A percentile compares a stretch with the other conserved stretches of the same genome.
Conservation (phyloP, 2,329 filamentous ascomycete species). For the Trichoderma koningiopsis region DNA sequence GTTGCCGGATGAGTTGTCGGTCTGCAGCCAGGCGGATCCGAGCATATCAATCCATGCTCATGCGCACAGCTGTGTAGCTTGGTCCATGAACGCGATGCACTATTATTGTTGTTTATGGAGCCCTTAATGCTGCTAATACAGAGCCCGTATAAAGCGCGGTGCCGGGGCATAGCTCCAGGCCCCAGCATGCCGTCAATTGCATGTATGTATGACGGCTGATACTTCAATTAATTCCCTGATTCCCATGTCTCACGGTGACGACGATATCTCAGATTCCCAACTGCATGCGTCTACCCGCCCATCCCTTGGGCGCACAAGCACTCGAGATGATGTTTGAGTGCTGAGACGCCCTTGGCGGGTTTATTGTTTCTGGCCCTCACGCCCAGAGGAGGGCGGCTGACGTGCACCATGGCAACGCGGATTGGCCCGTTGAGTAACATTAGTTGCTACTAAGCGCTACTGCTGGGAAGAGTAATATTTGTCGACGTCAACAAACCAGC, state of each 20-base stretch:
- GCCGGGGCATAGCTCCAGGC: not conserved
- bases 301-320: not conserved
- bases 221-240: not conserved
- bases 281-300: not conserved
- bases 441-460: conserved; percentile 17
- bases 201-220: not conserved
- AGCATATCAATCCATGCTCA: not conserved
- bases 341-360: not conserved
- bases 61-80: not conserved
- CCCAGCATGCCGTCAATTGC: not conserved
- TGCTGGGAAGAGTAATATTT: conserved; percentile 17
- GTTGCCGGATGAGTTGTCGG: conserved; percentile 12
- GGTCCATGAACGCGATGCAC: not conserved
- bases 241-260: conserved; percentile 18
- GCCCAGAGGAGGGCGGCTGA: conserved; percentile 6
- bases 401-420: conserved; percentile 22
- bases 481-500: conserved; percentile 18
- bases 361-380: conserved; percentile 3
- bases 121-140: not conserved
- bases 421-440: not conserved
- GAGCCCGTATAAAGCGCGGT: not conserved
- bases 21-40: not conserved
- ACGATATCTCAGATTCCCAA: conserved; percentile 13
- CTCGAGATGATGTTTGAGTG: not conserved
- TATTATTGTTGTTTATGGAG: not conserved